Percentiles rank a stretch among this genome's conserved stretches.
These are phyloP conservation scores for Globisporangium mamillatum DNA, from an alignment of 352 stramenopile species.

Conservation along the genomic window DNA sequence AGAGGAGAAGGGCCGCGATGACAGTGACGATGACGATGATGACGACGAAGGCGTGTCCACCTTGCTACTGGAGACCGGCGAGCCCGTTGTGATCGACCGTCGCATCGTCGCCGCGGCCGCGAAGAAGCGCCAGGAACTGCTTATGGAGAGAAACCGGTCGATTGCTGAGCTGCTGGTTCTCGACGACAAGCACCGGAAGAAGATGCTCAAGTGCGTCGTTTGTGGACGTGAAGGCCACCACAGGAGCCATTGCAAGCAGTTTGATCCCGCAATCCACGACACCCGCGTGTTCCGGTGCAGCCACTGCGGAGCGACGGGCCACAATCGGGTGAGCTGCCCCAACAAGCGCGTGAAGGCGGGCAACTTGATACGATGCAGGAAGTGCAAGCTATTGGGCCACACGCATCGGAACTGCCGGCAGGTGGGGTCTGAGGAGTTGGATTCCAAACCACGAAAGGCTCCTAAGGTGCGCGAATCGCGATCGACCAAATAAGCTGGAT, in stretches of 20 bases:
- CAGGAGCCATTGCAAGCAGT: neutral
- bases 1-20: neutral
- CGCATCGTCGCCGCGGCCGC: neutral
- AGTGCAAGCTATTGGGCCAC: conserved; percentile 14
- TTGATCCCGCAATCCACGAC: neutral
- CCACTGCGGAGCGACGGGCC: neutral
- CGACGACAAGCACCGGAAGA: neutral
- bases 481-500: too few relatives aligned
- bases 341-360: neutral
- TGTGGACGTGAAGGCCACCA: neutral
- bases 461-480: too few relatives aligned
- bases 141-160: neutral
- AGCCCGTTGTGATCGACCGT: neutral
- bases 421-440: too few relatives aligned
- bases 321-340: conserved; percentile 1
- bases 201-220: neutral
- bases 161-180: neutral
- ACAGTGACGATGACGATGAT: neutral
- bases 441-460: too few relatives aligned
- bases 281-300: neutral
- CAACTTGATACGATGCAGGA: conserved; percentile 6
- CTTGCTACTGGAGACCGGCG: conserved; percentile 14
- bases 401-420: neutral
- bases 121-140: neutral
- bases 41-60: neutral